Evolutionary conservation across 2,329 filamentous ascomycete species (phyloP).

Genomic region (Rutstroemia sydowiana): DNA sequence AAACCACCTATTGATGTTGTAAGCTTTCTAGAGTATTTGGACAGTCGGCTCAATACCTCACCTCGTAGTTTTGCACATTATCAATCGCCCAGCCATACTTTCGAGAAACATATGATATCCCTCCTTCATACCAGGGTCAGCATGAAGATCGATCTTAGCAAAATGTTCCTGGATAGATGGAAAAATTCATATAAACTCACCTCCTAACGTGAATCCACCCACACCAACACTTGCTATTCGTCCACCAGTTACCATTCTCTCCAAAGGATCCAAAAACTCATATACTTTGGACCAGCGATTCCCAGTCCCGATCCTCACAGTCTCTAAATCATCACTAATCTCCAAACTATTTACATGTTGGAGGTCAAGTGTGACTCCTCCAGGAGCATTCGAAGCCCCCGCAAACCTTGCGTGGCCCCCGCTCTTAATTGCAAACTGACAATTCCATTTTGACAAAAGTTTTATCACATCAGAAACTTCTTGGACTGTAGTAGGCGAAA

Average conservation of each 20-base stretch:
- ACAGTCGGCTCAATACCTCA: slow-evolving; percentile 29
- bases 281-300: slow-evolving; percentile 17
- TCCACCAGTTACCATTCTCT: slow-evolving; percentile 14
- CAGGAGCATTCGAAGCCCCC: slow-evolving; percentile 14
- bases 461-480: slow-evolving; percentile 11
- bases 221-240: slow-evolving; percentile 13
- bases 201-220: slow-evolving; percentile 5
- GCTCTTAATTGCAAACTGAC: slow-evolving; percentile 32
- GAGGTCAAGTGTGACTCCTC: slow-evolving; percentile 16
- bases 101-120: slow-evolving; percentile 13
- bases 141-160: neutral
- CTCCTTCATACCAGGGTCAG: neutral
- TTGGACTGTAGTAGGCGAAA: slow-evolving; percentile 6
- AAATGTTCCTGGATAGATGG: neutral
- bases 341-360: slow-evolving; percentile 9
- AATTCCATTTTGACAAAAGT: slow-evolving; percentile 2
- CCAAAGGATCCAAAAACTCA: slow-evolving; percentile 11
- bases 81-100: slow-evolving; percentile 17
- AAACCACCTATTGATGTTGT: neutral
- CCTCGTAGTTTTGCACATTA: slow-evolving; percentile 16
- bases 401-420: slow-evolving; percentile 30
- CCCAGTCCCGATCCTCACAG: slow-evolving; percentile 14
- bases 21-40: neutral
- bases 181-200: slow-evolving; percentile 2
- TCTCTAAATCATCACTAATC: slow-evolving; percentile 11